Evolutionary conservation across 306 rosid genomes (phyloP), one percentile per base, ranked within the genome.

Genomic region (Hippophae rhamnoides): DNA sequence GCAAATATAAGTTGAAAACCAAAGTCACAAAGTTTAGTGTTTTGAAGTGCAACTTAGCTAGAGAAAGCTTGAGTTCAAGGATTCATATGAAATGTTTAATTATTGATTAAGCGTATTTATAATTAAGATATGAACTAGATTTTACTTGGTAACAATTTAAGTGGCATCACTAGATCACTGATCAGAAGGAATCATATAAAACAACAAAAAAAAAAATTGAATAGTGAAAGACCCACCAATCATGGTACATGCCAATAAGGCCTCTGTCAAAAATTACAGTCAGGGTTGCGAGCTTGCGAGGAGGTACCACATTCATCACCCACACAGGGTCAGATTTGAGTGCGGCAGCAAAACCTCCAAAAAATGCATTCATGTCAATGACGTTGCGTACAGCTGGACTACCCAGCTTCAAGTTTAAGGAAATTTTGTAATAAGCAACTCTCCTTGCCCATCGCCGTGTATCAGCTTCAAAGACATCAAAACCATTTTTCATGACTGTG

Each of bases 311-410:
- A 69, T 93, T 93, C 97, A 93, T 93, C 65, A 93, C 95, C 99
- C 99, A 93, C 62, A 88, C 82, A 11, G 86, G 85, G 69, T 93
- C 94, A 54, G 97, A 78, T 64, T 41, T 79, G 25, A 93, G 66
- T 40, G 97, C 99, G 31, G 94, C 95, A 0, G 99, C 99, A 69
- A 93, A 93, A 55, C 97, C 99, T 65, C 99, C 99, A 77, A 93
- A 84, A 63, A 88, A 78, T 53, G 95, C 95, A 82, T 88, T 93
- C 99, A 93, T 84, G 68, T 93, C 99, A 94, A 93, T 88, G 78
- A 88, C 62, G 41, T 93, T 93, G 70, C 97, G 97, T 38, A 88
- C 73, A 9, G 94, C 82, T n/a, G 90, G 52, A 63, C 94, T 88
- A 55, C 99, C 99, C 68, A 93, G 86, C 79, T 82, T 88, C 73